Evolutionary conservation across 1,284 basidiomycete genomes (phyloP), one percentile per base, ranked within the genome.

Genomic region (Ustilago crameri): DNA sequence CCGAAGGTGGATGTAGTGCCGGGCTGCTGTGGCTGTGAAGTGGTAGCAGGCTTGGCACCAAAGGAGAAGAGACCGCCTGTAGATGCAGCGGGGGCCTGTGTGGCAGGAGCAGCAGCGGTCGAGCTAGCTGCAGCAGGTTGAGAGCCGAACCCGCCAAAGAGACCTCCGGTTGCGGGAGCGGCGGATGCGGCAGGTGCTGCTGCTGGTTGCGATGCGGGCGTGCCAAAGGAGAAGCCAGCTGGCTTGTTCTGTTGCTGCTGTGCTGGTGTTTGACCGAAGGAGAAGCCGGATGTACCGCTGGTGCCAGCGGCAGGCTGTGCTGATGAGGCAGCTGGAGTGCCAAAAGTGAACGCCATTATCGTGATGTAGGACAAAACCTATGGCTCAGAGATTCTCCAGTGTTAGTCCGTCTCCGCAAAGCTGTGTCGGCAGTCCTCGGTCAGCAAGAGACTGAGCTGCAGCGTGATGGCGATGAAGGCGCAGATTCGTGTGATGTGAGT

Each of bases 331-430:
- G 76, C 61, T 44, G 78, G 65, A 24, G 73, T 65, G n/a, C 75
- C 75, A 49, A 80, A 80, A 18, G 73, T 61, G 59, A 80, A 80
- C 18, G 75, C 76, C 76, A 79, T 79, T 22, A 14, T 46, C 48
- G 15, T 3, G 9, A 18, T 14, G 30, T 15, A 8, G 9, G 17
- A 35, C n/a, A 20, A 20, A 2, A 10, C 14, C 44, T 42, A 40
- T 40, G n/a, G 30, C 12, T 30, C 30, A 5, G 12, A 30, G 12
- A 12, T 5, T 30, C 12, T 5, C 12, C 7, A 30, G 30, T 12
- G 30, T 7, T 5, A 30, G 12, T 5, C 12, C 12, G 5, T 7
- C 7, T 30, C 30, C 30, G 12, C 30, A 12, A 30, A 30, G 30
- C 30, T 30, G 30, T 12, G 30, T 30, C 30, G 12, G 12, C 7